Base-by-base conservation (phyloP, 1,139 yeast species). In the Suhomyces taliae region DNA sequence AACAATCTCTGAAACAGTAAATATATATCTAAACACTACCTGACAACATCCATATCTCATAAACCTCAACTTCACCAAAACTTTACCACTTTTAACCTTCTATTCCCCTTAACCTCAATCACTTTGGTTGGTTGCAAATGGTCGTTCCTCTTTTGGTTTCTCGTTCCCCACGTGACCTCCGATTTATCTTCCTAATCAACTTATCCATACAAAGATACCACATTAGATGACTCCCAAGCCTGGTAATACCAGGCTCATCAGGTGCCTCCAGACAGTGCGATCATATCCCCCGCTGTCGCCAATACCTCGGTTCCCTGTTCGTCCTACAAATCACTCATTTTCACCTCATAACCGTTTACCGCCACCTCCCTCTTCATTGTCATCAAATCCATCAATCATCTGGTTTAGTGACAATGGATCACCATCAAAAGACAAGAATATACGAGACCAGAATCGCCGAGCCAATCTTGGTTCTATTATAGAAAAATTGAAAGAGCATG, bases 401-500 rank as follows among this genome's bases (percentile, higher is more conserved):
- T 29, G 32, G 32, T 29, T 29, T 29, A 29, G 32, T 11, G 32
- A 29, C n/a, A 29, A 29, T 29, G 32, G 32, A 29, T 29, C 32
- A 6, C 32, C n/a, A n/a, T 19, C 43, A 14, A 15, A 32, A 33
- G 35, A 32, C 8, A 14, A 8, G 10, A 26, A 36, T 27, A 11
- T 37, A 7, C 40, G 31, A 29, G 55, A 58, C 24, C 69, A 65
- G 38, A 45, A 54, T 27, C 60, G 68, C 36, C 71, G 69, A 54
- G 83, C 87, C 15, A 87, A 87, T 59, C 64, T 87, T 34, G 95
- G 93, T 1, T 54, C 74, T 8, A 76, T 80, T 60, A 70, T 84
- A 10, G 82, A 82, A 34, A 68, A 71, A 48, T 67, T 89, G 37
- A 74, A 74, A 51, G 52, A 56, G 3, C 66, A 75, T n/a, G 74